phyloP scores from a whole-genome alignment of 129 eudicot genomes.

The Silybum marianum region DNA sequence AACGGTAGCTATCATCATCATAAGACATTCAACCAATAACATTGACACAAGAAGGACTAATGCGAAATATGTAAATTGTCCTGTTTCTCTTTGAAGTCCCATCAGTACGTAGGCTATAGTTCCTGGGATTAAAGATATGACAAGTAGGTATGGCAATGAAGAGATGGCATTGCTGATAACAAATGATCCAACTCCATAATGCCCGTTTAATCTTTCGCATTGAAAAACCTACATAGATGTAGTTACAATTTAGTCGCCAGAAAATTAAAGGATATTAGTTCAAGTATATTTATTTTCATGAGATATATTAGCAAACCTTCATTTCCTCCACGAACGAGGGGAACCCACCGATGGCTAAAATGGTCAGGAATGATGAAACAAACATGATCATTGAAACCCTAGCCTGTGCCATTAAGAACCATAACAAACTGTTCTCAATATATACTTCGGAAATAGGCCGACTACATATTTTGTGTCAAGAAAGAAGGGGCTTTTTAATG shows the following conservation, averaged over 20 bases:
- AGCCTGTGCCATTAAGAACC: slow-evolving; percentile 28
- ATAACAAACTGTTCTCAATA: neutral
- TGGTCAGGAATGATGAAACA: slow-evolving; percentile 32
- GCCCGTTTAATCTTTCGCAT: slow-evolving; percentile 21
- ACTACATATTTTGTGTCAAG: no score
- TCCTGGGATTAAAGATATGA: slow-evolving; percentile 20
- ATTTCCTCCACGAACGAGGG: slow-evolving; percentile 43
- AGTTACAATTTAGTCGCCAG: neutral
- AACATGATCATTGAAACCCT: slow-evolving; percentile 36
- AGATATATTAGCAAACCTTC: slow-evolving; percentile 25
- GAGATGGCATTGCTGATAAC: slow-evolving; percentile 18
- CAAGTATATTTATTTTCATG: neutral
- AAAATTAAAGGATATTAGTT: neutral
- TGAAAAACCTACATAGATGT: slow-evolving; percentile 18
- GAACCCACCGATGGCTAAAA: slow-evolving; percentile 41
- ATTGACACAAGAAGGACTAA: slow-evolving; percentile 2
- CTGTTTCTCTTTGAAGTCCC: slow-evolving; percentile 17
- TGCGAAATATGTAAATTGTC: slow-evolving; percentile 3
- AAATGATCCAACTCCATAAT: slow-evolving; percentile 22
- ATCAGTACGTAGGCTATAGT: slow-evolving; percentile 1
- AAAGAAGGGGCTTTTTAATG: neutral
- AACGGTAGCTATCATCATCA: slow-evolving; percentile 18
- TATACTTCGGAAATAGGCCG: neutral
- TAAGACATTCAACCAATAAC: slow-evolving; percentile 21
- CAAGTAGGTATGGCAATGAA: slow-evolving; percentile 17